phyloP scores from a whole-genome alignment of 306 rosid species.

The Macrotyloma uniflorum region DNA sequence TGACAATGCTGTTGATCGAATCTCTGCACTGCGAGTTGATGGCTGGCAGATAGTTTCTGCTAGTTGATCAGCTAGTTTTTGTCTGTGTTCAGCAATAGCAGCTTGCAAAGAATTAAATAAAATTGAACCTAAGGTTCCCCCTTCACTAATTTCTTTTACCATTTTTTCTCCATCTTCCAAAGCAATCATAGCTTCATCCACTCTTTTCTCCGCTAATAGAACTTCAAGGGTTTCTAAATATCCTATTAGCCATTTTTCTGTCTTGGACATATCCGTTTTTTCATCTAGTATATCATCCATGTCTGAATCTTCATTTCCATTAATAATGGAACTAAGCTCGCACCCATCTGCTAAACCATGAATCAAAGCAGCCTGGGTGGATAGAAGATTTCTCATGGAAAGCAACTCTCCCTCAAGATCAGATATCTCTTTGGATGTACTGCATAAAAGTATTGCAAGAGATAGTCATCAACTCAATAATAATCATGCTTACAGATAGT shows the following conservation, averaged over 20 bases:
- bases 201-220: conserved; percentile 81
- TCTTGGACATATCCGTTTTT: conserved; percentile 52
- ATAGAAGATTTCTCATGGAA: conserved; percentile 84
- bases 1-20: conserved; percentile 63
- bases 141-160: conserved; percentile 46
- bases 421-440: conserved; percentile 87
- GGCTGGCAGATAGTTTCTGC: conserved; percentile 74
- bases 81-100: conserved; percentile 63
- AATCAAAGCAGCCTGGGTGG: conserved; percentile 77
- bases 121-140: conserved; percentile 45
- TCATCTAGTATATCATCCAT: conserved; percentile 47
- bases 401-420: conserved; percentile 92
- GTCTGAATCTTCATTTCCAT: conserved; percentile 53
- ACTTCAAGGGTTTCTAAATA: conserved; percentile 77
- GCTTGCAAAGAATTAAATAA: conserved; percentile 47
- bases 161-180: conserved; percentile 66
- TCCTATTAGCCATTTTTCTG: conserved; percentile 69
- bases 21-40: conserved; percentile 64
- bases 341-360: conserved; percentile 83
- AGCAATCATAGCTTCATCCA: conserved; percentile 73
- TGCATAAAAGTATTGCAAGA: conserved; percentile 40
- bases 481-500: neutral
- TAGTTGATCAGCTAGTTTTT: conserved; percentile 69
- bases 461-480: conserved; percentile 21
- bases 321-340: conserved; percentile 49